A percentile compares a stretch with the other conserved stretches of the same genome.
phyloP scores from a whole-genome alignment of 1,284 basidiomycete genomes.

The Rhizopogon parksii region DNA sequence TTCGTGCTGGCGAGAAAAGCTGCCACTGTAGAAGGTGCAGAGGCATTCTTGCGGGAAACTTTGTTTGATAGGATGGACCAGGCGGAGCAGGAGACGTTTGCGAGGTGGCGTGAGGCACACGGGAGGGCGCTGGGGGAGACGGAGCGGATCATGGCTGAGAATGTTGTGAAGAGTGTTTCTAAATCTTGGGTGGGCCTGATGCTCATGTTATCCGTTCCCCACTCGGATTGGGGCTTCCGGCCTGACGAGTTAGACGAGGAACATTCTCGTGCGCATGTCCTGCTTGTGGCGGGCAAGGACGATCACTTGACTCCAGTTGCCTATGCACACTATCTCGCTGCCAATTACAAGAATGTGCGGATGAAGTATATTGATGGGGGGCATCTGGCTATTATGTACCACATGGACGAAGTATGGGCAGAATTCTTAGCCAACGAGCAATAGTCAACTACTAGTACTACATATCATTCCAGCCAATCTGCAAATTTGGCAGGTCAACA shows the following conservation, averaged over 20 bases:
- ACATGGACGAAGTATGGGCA: slow-evolving; percentile 39
- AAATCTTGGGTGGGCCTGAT: slow-evolving; percentile 46
- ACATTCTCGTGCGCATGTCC: slow-evolving; percentile 37
- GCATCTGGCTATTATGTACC: slow-evolving; percentile 38
- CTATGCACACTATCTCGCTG: slow-evolving; percentile 42
- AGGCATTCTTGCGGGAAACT: slow-evolving; percentile 31
- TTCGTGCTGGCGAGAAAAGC: slow-evolving; percentile 31
- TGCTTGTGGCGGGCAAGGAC: slow-evolving; percentile 35
- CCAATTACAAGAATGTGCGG: slow-evolving; percentile 34
- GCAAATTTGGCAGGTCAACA: too few species aligned
- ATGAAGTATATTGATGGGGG: slow-evolving; percentile 38
- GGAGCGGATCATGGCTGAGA: slow-evolving; percentile 36
- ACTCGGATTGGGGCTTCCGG: slow-evolving; percentile 48
- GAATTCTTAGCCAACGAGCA: slow-evolving; percentile 29
- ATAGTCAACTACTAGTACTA: not conserved
- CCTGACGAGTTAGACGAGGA: slow-evolving; percentile 38
- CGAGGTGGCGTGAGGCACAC: slow-evolving; percentile 35
- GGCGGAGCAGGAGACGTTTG: slow-evolving; percentile 34
- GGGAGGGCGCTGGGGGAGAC: slow-evolving; percentile 37
- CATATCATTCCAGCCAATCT: too few species aligned
- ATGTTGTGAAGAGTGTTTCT: slow-evolving; percentile 40
- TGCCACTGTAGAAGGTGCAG: slow-evolving; percentile 34
- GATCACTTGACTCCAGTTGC: slow-evolving; percentile 33
- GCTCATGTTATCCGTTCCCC: slow-evolving; percentile 36
- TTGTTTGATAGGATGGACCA: slow-evolving; percentile 38